Evolutionary conservation across 2,329 filamentous ascomycete species (phyloP), one percentile per base, ranked within the genome.

Genomic region (Dendryphion nanum): DNA sequence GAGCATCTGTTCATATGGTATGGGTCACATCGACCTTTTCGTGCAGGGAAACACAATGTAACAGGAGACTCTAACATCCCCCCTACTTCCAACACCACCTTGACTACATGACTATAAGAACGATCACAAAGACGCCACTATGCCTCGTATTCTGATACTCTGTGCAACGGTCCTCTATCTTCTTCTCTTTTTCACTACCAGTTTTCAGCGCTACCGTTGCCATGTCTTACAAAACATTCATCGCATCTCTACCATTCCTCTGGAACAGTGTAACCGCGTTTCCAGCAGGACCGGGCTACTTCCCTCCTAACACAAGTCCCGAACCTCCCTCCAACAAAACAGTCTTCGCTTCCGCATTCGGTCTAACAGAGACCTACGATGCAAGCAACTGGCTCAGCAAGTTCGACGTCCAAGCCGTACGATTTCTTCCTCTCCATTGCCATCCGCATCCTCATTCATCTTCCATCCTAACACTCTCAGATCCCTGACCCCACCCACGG

Each of bases 351-450:
- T 45, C 55, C 13, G 53, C 59, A 3, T 64, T 62, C 34, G 45
- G 45, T 2, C 37, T 67, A 35, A 55, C 59, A 13, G 62, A 65
- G 6, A 63, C 51, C 3, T 68, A 68, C 28, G 59, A 67, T 45
- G 50, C 53, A 7, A 59, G 51, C 32, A 68, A 68, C 48, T 68
- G 63, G 64, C 38, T 62, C 7, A 56, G 42, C 47, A 66, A 57
- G 38, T 66, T 67, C 33, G 43, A 57, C 23, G 58, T 65, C n/a
- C 53, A 65, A 29, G 48, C 53, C 29, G 51, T 55, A 46, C 35
- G 47, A 37, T 6, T 26, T 23, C 63, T 63, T 13, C 64, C 63
- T 21, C 60, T 61, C 63, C 46, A 6, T 59, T 14, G 17, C 13
- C 5, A 26, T 21, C 3, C 12, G 19, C 4, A 36, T 24, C 24